These are phyloP conservation scores for Amanita fuliginea DNA, from an alignment of 768 basidiomycete species.

Conservation along the genomic window DNA sequence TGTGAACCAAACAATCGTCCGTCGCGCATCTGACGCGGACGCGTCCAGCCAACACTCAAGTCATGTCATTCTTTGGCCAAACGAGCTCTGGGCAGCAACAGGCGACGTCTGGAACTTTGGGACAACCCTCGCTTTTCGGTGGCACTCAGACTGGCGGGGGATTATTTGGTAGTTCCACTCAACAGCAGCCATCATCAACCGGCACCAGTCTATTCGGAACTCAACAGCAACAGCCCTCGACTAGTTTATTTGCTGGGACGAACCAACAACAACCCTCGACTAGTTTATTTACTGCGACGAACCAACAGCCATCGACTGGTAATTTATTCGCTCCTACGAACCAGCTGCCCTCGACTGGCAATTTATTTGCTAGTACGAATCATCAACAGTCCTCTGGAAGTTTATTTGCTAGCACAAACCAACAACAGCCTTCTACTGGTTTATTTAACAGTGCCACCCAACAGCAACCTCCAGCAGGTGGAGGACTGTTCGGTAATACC, in stretches of 20 bases:
- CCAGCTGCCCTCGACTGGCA: slow-evolving; percentile 9
- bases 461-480: slow-evolving; percentile 3
- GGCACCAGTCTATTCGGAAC: slow-evolving; percentile 11
- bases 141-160: slow-evolving; percentile 9
- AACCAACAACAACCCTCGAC: slow-evolving; percentile 10
- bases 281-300: slow-evolving; percentile 12
- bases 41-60: background rate
- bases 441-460: slow-evolving; percentile 10
- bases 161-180: slow-evolving; percentile 16
- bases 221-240: slow-evolving; percentile 8
- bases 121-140: slow-evolving; percentile 11
- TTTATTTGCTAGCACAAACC: slow-evolving; percentile 15
- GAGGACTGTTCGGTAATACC: slow-evolving; percentile 9
- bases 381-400: slow-evolving; percentile 8
- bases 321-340: slow-evolving; percentile 11
- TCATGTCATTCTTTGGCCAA: slow-evolving; percentile 1
- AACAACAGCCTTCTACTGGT: slow-evolving; percentile 2
- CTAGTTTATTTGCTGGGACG: slow-evolving; percentile 13
- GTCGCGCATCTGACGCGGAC: background rate
- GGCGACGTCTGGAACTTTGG: slow-evolving; percentile 15
- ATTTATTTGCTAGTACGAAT: slow-evolving; percentile 12
- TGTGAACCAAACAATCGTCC: background rate
- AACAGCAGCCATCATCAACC: slow-evolving; percentile 2
- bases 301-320: slow-evolving; percentile 7
- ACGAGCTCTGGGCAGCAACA: slow-evolving; percentile 2